Conservation (phyloP, 495 filamentous ascomycete species). For the Penicillium coffeae region DNA sequence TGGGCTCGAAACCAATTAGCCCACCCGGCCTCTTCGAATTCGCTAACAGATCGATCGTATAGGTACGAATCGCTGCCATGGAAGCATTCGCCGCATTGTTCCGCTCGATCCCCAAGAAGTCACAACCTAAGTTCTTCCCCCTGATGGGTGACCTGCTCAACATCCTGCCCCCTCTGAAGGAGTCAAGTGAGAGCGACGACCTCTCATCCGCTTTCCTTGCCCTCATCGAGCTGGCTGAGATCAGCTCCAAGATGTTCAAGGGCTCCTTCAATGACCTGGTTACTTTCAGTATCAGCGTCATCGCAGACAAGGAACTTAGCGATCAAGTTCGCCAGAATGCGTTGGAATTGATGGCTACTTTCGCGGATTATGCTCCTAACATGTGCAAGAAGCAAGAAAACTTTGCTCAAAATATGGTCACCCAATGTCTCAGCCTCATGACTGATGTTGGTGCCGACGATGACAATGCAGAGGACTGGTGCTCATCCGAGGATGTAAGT, state of each 20-base stretch:
- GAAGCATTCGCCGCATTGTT: conserved; percentile 97
- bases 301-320: conserved; percentile 90
- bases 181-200: conserved; percentile 80
- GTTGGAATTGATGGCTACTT: conserved; percentile 95
- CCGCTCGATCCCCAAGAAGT: conserved; percentile 79
- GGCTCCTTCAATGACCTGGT: conserved; percentile 84
- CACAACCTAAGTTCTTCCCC: conserved; percentile 77
- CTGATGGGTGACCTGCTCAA: conserved; percentile 88
- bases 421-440: conserved; percentile 97
- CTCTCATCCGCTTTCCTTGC: conserved; percentile 84
- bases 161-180: conserved; percentile 88
- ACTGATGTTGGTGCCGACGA: conserved; percentile 97
- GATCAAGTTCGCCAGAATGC: conserved; percentile 92
- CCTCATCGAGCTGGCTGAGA: conserved; percentile 89
- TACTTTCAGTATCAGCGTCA: conserved; percentile 83
- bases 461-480: conserved; percentile 93
- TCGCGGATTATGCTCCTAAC: conserved; percentile 87
- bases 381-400: conserved; percentile 92
- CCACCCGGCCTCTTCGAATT: no score
- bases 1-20: no score
- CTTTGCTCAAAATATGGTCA: conserved; percentile 95
- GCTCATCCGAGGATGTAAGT: conserved; percentile 83
- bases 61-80: conserved; percentile 90
- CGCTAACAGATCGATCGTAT: conserved; percentile 4
- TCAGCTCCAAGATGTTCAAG: conserved; percentile 95